Evolutionary conservation across 257 asterid species (phyloP), one percentile per base, ranked within the genome.

Genomic region (Solanum chiquidenum): DNA sequence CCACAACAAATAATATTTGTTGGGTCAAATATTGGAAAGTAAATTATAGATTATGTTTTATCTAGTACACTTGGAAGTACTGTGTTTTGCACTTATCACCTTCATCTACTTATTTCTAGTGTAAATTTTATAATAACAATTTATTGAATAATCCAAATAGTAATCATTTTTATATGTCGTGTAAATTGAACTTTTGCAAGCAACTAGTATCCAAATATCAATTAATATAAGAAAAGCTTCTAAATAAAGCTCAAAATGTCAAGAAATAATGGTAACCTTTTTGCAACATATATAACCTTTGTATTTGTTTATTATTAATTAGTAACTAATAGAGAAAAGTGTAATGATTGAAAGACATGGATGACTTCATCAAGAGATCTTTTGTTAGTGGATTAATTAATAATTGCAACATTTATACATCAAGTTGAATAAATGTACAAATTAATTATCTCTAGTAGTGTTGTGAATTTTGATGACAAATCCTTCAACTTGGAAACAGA

Each of bases 291-390:
- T 20, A n/a, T 25, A 42, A 9, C 8, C 14, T 33, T 25, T 79
- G 25, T 2, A 79, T 44, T 79, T 42, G 64, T 76, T 76, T 86
- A 49, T 55, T 23, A 6, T 27, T 72, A 27, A 75, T 46, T 46
- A 46, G 3, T 46, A 46, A 46, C 58, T 4, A 46, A 46, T 86
- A 74, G 76, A 40, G 34, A 68, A 86, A 40, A 87, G 46, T 58
- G 25, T 86, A 86, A 90, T 90, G 60, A 90, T 88, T 88, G 89
- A 46, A 64, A 87, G 16, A 44, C 27, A 44, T 79, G 85, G 85
- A 44, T 44, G 62, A 79, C 84, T 44, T 44, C 64, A 79, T 27
- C 5, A 79, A 25, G 27, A 42, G 85, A 27, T 44, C 66, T 44
- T 79, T 40, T 34, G 27, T 74, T 44, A 79, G 40, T 79, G 66